A percentile compares a stretch with the other conserved stretches of the same genome.
Conservation (phyloP, 2,329 filamentous ascomycete species). For the Aspergillus fischeri region DNA sequence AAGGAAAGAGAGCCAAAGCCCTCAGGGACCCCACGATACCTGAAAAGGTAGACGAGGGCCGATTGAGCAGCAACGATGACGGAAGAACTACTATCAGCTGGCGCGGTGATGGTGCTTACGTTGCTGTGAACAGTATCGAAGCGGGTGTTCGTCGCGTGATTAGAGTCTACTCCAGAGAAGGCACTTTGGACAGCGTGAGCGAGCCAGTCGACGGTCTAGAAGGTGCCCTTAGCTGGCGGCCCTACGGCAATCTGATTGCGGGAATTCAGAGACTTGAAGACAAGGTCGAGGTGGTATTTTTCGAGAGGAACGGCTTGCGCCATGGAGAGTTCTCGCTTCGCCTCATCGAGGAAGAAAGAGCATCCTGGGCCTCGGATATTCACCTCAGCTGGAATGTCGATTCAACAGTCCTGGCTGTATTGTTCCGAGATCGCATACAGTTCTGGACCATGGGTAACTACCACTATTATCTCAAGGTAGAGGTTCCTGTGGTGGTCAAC, state of each 20-base stretch:
- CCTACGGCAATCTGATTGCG: constrained; percentile 86
- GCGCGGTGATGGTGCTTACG: constrained; percentile 88
- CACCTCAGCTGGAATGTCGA: constrained; percentile 83
- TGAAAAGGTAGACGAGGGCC: constrained; percentile 81
- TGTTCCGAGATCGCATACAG: constrained; percentile 70
- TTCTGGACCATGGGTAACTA: constrained; percentile 98
- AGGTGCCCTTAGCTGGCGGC: constrained; percentile 82
- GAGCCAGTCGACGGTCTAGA: constrained; percentile 94
- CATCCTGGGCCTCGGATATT: constrained; percentile 56
- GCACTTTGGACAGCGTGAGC: constrained; percentile 84
- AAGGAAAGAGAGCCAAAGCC: constrained; percentile 81
- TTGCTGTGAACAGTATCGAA: constrained; percentile 80
- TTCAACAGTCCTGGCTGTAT: constrained; percentile 84
- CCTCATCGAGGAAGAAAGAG: constrained; percentile 55
- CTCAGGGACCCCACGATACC: constrained; percentile 91
- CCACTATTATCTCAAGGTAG: constrained; percentile 96
- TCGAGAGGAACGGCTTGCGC: constrained; percentile 94
- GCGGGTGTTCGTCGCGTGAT: constrained; percentile 68
- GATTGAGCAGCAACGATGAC: constrained; percentile 71
- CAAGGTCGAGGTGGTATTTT: constrained; percentile 81
- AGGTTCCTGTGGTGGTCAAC: constrained; percentile 53
- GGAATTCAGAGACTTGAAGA: constrained; percentile 69
- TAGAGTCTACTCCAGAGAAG: constrained; percentile 86
- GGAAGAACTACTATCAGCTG: constrained; percentile 72
- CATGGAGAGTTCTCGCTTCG: constrained; percentile 90